Base-by-base conservation (phyloP, 1,139 yeast species). In the Candida tetrigidarum region DNA sequence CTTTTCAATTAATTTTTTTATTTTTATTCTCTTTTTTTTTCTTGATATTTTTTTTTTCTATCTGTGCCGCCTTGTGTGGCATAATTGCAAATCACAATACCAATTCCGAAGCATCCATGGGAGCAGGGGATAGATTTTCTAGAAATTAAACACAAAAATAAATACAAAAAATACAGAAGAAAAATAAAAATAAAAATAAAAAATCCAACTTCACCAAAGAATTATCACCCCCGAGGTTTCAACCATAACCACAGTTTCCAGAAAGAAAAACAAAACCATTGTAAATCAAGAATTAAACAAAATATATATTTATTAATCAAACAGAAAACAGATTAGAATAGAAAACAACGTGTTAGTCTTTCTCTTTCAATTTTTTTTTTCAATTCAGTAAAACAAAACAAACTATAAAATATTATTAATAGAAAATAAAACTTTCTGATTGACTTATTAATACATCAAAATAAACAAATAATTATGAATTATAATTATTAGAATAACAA, bases 371-470 rank as follows among this genome's bases (percentile, higher is more conserved):
- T 7, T 22, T 10, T 22, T 22, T 10, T 22, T 22, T 22, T 22
- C 25, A 10, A 22, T 22, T n/a, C n/a, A n/a, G n/a, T n/a, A n/a
- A n/a, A n/a, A n/a, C n/a, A 32, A 32, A 32, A 20, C 36, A 32
- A 32, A 32, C 36, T 32, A 30, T 30, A 30, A 18, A 30, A 18
- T 30, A 30, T 9, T 30, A 30, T 16, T 14, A 30, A 9, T 30
- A 30, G 8, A 19, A 32, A 18, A 26, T 9, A 37, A 26, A 27
- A 37, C 30, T 37, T 26, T 37, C 38, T 37, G 32, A 25, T 37
- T 18, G 23, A 25, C 20, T 37, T 37, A 37, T 26, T 23, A 37
- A 25, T 37, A 37, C 39, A 37, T 25, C 23, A 37, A 37, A 37
- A 26, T 23, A 34, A 34, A 19, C 32, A 28, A 22, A 22, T 22